Evolutionary conservation across 2,329 filamentous ascomycete species (phyloP), one percentile per base, ranked within the genome.

Genomic region (Cladosporium halotolerans): DNA sequence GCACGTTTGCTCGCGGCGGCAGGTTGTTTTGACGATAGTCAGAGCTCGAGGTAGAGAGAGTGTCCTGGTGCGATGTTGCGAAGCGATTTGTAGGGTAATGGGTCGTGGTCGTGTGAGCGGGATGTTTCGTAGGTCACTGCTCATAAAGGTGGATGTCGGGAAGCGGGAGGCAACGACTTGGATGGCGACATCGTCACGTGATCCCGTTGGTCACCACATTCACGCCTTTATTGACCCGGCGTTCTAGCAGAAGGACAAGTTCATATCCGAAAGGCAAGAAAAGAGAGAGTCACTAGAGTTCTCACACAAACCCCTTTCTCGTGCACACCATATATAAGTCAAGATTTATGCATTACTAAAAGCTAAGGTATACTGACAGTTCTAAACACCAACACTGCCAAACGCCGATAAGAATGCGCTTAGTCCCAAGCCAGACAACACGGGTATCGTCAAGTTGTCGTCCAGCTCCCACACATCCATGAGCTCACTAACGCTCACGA

Each of bases 381-480:
- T 2, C 23, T 28, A 28, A 28, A 28, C 23, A 28, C 23, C 4
- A 28, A 28, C 48, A 38, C 39, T 51, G 9, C 85, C 85, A 77
- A 96, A 96, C 45, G 90, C 70, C 73, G 88, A 95, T 63, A 97
- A 78, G 69, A 99, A 96, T 0, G 86, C 87, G 85, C 88, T 96
- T 57, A 99, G 83, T 6, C 91, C 91, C 43, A 89, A 72, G 19
- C 91, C 90, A 67, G 89, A 96, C 46, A 99, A 77, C 23, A 95
- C 83, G 2, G 93, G 93, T 70, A 99, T 99, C 46, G 92, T 97
- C 63, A 99, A 76, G 71, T 99, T 99, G 73, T 99, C 93, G 66
- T 99, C 93, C 87, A 89, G 91, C 45, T 90, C 89, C 68, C 90
- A 96, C 0, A 97, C 66, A 72, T 99, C 90, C 43, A 96, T 79